phyloP scores from a whole-genome alignment of 441 rosid genomes.

The Pelargonium cotyledonis region DNA sequence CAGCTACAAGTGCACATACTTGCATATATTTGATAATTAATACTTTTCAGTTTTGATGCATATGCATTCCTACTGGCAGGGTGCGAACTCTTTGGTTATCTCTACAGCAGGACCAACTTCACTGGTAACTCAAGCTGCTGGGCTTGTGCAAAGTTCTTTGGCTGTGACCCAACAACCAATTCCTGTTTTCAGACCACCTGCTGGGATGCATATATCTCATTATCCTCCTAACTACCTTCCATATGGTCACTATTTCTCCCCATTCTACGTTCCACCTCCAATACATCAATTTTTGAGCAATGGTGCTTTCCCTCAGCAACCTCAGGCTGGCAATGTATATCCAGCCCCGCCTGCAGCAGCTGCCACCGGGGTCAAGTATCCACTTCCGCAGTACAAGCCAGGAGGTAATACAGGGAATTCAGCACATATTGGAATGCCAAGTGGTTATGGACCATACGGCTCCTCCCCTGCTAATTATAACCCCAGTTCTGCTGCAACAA shows the following conservation, averaged over 20 bases:
- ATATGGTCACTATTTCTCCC: slow-evolving; percentile 72
- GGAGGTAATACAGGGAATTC: slow-evolving; percentile 63
- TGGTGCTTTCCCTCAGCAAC: slow-evolving; percentile 78
- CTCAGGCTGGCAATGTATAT: slow-evolving; percentile 66
- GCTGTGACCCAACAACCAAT: slow-evolving; percentile 75
- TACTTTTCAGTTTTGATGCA: slow-evolving; percentile 19
- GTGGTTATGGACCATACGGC: slow-evolving; percentile 73
- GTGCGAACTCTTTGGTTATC: slow-evolving; percentile 60
- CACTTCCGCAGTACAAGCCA: slow-evolving; percentile 75
- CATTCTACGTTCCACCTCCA: slow-evolving; percentile 64
- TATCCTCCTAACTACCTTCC: slow-evolving; percentile 81
- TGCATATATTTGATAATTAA: background rate
- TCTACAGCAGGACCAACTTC: slow-evolving; percentile 67
- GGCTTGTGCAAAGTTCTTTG: slow-evolving; percentile 74
- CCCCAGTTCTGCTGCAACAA: slow-evolving; percentile 50
- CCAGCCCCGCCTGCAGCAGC: slow-evolving; percentile 67
- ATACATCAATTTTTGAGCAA: slow-evolving; percentile 72
- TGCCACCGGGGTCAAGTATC: slow-evolving; percentile 64
- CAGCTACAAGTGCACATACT: too few relatives aligned
- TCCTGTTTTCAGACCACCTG: slow-evolving; percentile 70
- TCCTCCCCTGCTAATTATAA: slow-evolving; percentile 69
- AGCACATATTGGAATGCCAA: slow-evolving; percentile 65
- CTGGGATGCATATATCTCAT: slow-evolving; percentile 78
- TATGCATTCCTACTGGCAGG: slow-evolving; percentile 42
- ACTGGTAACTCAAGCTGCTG: slow-evolving; percentile 68